These are phyloP conservation scores for Candida labiduridarum DNA, from an alignment of 1,139 yeast species.

Conservation along the genomic window DNA sequence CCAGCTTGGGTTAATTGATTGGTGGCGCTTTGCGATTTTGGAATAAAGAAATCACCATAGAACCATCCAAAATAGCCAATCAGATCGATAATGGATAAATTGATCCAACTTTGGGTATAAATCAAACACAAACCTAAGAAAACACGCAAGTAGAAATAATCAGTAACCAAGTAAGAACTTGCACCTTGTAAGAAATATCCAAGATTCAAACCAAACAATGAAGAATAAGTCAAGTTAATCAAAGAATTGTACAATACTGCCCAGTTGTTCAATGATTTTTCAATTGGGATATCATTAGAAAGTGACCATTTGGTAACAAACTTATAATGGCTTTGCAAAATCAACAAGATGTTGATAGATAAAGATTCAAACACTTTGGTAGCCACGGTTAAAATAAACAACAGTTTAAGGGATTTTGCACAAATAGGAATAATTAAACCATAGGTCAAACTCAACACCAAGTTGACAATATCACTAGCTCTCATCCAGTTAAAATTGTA, in stretches of 20 bases:
- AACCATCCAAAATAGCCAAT: slow-evolving; percentile 90
- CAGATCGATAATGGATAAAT: slow-evolving; percentile 68
- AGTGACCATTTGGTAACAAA: slow-evolving; percentile 69
- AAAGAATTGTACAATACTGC: slow-evolving; percentile 66
- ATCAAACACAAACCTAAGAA: slow-evolving; percentile 59
- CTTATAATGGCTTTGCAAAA: slow-evolving; percentile 63
- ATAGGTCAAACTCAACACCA: slow-evolving; percentile 48
- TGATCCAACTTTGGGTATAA: slow-evolving; percentile 71
- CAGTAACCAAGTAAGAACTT: slow-evolving; percentile 24
- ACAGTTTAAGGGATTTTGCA: slow-evolving; percentile 23
- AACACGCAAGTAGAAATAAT: slow-evolving; percentile 58
- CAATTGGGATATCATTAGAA: slow-evolving; percentile 66
- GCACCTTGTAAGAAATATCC: slow-evolving; percentile 28
- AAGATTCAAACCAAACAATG: slow-evolving; percentile 46
- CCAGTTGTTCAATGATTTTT: slow-evolving; percentile 78
- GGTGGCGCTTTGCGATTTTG: slow-evolving; percentile 37
- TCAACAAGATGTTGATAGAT: slow-evolving; percentile 55
- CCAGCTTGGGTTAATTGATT: slow-evolving; percentile 76
- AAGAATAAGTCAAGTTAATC: slow-evolving; percentile 47
- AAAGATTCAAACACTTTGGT: slow-evolving; percentile 57
- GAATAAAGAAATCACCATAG: slow-evolving; percentile 83
- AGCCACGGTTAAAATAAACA: slow-evolving; percentile 52
- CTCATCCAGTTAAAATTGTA: slow-evolving; percentile 69
- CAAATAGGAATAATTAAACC: slow-evolving; percentile 49
- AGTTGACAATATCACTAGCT: slow-evolving; percentile 63